Conservation (phyloP, 225 moss, liverwort and hornwort genomes). For the Antitrichia curtipendula region DNA sequence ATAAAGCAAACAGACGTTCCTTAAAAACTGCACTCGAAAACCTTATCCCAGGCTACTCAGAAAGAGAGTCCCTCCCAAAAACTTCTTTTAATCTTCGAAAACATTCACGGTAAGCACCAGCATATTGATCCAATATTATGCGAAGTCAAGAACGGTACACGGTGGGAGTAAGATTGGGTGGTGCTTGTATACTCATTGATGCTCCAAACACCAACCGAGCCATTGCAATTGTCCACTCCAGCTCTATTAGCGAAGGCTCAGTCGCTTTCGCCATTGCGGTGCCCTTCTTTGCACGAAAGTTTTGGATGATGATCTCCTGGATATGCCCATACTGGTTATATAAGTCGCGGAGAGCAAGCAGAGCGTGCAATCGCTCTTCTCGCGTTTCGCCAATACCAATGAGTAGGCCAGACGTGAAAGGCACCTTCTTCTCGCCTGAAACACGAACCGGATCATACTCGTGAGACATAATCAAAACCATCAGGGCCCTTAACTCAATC, state of each 20-base stretch:
- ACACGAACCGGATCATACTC: slow-evolving; percentile 1
- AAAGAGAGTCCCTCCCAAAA: neutral
- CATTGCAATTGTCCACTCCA: slow-evolving; percentile 87
- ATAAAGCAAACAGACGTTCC: neutral
- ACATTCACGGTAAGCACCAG: neutral
- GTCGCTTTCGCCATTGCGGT: slow-evolving; percentile 64
- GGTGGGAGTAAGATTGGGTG: slow-evolving; percentile 81
- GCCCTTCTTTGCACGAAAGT: slow-evolving; percentile 71
- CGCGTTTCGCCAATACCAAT: slow-evolving; percentile 88
- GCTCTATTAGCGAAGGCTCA: slow-evolving; percentile 56
- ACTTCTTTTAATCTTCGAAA: neutral
- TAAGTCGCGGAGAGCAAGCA: slow-evolving; percentile 60
- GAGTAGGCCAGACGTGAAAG: slow-evolving; percentile 76
- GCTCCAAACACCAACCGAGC: slow-evolving; percentile 74
- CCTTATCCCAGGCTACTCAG: neutral
- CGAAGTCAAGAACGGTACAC: slow-evolving; percentile 23
- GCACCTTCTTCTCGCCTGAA: slow-evolving; percentile 68
- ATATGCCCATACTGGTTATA: slow-evolving; percentile 63
- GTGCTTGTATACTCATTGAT: slow-evolving; percentile 87
- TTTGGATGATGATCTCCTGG: slow-evolving; percentile 89
- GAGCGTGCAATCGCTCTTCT: slow-evolving; percentile 59
- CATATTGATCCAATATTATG: neutral
- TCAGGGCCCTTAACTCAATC: neutral
- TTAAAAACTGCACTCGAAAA: neutral
- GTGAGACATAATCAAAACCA: neutral